Conservation (phyloP, 2,329 filamentous ascomycete genomes). For the Elsinoe batatas region DNA sequence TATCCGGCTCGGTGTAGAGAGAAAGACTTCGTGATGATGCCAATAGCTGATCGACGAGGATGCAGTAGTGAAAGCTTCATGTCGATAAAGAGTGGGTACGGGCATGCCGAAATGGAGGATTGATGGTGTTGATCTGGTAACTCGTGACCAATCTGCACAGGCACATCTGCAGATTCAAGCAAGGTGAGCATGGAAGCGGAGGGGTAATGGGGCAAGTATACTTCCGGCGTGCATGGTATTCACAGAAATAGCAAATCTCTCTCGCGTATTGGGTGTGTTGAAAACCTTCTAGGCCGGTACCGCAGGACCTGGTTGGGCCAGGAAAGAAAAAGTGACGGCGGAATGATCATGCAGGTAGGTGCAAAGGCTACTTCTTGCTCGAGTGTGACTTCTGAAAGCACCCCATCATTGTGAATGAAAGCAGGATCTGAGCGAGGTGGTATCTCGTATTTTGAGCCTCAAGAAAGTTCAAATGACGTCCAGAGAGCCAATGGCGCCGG, state of each 20-base stretch:
- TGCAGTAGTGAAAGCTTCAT: slow-evolving; percentile 2
- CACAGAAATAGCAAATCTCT: slow-evolving; percentile 5
- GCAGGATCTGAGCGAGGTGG: neutral
- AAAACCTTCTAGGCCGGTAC: neutral
- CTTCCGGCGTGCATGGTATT: neutral
- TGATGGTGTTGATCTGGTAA: neutral
- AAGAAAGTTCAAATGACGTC: slow-evolving; percentile 3
- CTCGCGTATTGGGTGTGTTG: slow-evolving; percentile 1
- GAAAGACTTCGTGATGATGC: neutral
- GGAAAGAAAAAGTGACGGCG: neutral
- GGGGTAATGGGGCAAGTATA: neutral
- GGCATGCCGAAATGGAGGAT: neutral
- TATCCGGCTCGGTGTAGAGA: neutral
- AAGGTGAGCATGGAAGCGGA: neutral
- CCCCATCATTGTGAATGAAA: neutral
- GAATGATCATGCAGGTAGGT: slow-evolving; percentile 4
- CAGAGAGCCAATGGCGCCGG: slow-evolving; percentile 1
- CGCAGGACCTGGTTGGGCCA: neutral
- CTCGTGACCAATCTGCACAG: neutral
- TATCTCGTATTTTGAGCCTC: slow-evolving; percentile 5
- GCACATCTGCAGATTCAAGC: neutral
- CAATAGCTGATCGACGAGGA: neutral
- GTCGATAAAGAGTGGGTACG: neutral
- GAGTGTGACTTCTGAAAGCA: neutral
- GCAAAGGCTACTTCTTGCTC: neutral